Base-by-base conservation (phyloP, 768 basidiomycete genomes). In the Tylopilus felleus region DNA sequence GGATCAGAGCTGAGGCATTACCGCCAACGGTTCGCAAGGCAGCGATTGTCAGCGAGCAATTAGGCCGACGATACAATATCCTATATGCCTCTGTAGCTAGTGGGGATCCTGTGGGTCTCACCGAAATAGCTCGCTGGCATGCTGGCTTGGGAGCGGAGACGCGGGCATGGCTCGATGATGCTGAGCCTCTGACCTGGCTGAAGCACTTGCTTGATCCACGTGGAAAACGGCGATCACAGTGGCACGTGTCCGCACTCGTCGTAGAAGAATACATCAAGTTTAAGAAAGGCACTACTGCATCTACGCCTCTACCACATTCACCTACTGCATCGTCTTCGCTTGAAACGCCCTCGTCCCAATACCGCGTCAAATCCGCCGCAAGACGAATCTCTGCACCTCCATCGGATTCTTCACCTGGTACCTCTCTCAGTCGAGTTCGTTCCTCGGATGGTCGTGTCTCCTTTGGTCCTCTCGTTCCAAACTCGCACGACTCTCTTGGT, bases 151-250 rank as follows among this genome's bases (percentile, higher is more conserved):
- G 80, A 28, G 60, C 69, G 9, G 61, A 74, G n/a, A 68, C 79
- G 9, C 80, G 74, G 53, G 67, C 73, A n/a, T 74, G 79, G 25
- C 64, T 90, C 23, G 86, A 86, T 51, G 76, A 77, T 49, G 77
- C 80, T 0, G 89, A 91, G 62, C 86, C 88, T 8, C 74, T 86
- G 43, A 82, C 83, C 8, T 91, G 88, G 89, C 70, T 90, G 27
- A 86, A 82, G 61, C 85, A 89, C 53, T 64, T 79, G 57, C 72
- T 82, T 45, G 80, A 84, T 44, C 81, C 74, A 55, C 75, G 65
- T 49, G 68, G 68, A 38, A 65, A 61, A 42, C 72, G 63, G 46
- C 76, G 80, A 39, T 75, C 78, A 38, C 78, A 77, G 4, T 84
- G 86, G 83, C 75, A 83, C 64, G 63, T 90, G 45, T 82, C 88